Evolutionary conservation across 2,329 filamentous ascomycete species (phyloP), one percentile per base, ranked within the genome.

Genomic region (Cordyceps pruinosa): DNA sequence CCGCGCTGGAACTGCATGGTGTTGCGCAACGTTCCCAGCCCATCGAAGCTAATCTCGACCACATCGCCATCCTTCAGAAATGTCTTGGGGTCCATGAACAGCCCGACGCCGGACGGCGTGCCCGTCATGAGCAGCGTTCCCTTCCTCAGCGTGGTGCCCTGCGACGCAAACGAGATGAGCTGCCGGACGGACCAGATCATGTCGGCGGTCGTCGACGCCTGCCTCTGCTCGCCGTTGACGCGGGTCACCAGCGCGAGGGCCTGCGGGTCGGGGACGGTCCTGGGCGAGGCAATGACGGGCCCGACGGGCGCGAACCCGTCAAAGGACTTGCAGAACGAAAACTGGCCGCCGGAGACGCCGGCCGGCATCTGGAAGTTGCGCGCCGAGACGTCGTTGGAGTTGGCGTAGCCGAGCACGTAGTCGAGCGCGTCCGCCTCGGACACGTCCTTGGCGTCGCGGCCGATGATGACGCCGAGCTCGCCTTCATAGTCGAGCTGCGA

Each of bases 321-420:
- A 7, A 73, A 69, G 0, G 72, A 76, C 63, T 81, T 81, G n/a
- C 77, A 77, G 41, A 79, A 73, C 47, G 74, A 78, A 61, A 78
- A 80, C 58, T 82, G 79, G 9, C 63, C 61, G 13, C 62, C 63
- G 6, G 56, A 63, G 9, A 54, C 51, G 9, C 59, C 60, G 4
- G 60, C 63, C 0, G 80, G 78, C 57, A 80, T 73, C 64, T 82
- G 79, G 35, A 72, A 69, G 58, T 78, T 74, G 3, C 79, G 67
- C 0, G 77, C 76, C 2, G 77, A 76, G 15, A 81, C 62, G 60
- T 81, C 79, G 65, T 84, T 84, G 34, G 77, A 77, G 34, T 76
- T 75, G 0, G 79, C 81, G 61, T 84, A 85, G 45, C 81, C 81
- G 2, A 84, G 73, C 2, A 84, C 72, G 61, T 81, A 80, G 34